Percentiles rank a stretch among this genome's conserved stretches.
These are phyloP conservation scores for Globisporangium sylvaticum DNA, from an alignment of 352 stramenopile species.

Conservation along the genomic window DNA sequence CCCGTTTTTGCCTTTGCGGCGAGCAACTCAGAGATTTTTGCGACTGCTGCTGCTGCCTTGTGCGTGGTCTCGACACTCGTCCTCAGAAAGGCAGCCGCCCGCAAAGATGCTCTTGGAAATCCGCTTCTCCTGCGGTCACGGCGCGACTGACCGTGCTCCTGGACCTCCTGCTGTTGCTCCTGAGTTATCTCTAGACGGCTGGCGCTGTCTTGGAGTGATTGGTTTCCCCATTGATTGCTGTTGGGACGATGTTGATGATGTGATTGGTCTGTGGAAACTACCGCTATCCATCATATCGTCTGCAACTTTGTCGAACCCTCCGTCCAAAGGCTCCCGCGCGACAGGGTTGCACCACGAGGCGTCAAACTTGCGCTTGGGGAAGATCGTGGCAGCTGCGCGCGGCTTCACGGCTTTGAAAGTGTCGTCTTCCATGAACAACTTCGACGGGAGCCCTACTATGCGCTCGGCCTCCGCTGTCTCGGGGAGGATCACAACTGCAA, in stretches of 20 bases:
- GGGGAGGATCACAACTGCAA: conserved; percentile 48
- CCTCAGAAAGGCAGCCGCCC: neutral
- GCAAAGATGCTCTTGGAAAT: neutral
- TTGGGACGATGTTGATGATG: neutral
- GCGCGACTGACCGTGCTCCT: neutral
- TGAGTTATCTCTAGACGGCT: neutral
- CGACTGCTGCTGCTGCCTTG: neutral
- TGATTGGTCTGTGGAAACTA: neutral
- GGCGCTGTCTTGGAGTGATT: neutral
- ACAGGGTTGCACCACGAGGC: conserved; percentile 82
- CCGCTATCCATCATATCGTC: neutral
- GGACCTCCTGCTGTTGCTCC: neutral
- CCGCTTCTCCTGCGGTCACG: neutral
- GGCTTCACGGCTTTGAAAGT: conserved; percentile 56
- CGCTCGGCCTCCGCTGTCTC: conserved; percentile 24
- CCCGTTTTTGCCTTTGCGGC: neutral
- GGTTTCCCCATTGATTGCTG: neutral
- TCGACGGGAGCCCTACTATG: conserved; percentile 35
- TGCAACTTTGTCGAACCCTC: too few species aligned
- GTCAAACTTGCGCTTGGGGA: conserved; percentile 53
- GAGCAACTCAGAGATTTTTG: conserved; percentile 1
- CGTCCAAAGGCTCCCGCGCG: conserved; percentile 15
- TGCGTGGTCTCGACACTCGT: too few species aligned
- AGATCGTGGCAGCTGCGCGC: conserved; percentile 34
- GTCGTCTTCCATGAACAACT: conserved; percentile 73